Evolutionary conservation across 2,329 filamentous ascomycete genomes (phyloP).

Genomic region (Alternaria sp.): DNA sequence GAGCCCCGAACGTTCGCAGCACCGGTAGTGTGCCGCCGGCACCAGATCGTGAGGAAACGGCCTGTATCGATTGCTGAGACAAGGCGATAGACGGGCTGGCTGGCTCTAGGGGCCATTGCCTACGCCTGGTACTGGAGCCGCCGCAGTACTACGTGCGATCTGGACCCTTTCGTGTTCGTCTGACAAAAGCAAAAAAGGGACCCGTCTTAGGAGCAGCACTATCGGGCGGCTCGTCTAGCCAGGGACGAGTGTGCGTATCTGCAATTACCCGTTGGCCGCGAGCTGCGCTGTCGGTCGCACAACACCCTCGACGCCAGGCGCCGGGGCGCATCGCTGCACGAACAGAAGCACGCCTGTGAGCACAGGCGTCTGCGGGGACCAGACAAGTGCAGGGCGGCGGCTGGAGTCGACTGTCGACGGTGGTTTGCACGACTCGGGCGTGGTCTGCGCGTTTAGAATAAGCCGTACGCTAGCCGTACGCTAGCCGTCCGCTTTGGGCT

Average conservation of each 20-base stretch:
- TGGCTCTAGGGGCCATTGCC: constrained; percentile 24
- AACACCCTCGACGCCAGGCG: constrained; percentile 18
- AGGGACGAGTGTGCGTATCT: constrained; percentile 27
- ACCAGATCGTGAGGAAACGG: constrained; percentile 17
- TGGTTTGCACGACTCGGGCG: constrained; percentile 30
- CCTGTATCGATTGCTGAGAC: constrained; percentile 10
- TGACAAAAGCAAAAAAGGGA: constrained; percentile 15
- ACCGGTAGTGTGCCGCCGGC: constrained; percentile 2
- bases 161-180: constrained; percentile 25
- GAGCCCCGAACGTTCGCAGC: constrained; percentile 10
- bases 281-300: constrained; percentile 14
- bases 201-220: constrained; percentile 6
- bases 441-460: constrained; percentile 43
- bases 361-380: constrained; percentile 31
- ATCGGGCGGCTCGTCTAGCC: constrained; percentile 28
- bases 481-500: constrained; percentile 36
- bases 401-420: constrained; percentile 24
- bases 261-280: constrained; percentile 22
- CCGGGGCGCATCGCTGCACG: constrained; percentile 27
- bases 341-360: constrained; percentile 32
- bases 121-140: constrained; percentile 25
- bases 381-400: constrained; percentile 29
- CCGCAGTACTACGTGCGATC: constrained; percentile 17
- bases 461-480: constrained; percentile 38
- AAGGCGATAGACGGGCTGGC: constrained; percentile 13